Evolutionary conservation across 2,329 filamentous ascomycete species (phyloP).

Genomic region (Aspergillus carbonarius): DNA sequence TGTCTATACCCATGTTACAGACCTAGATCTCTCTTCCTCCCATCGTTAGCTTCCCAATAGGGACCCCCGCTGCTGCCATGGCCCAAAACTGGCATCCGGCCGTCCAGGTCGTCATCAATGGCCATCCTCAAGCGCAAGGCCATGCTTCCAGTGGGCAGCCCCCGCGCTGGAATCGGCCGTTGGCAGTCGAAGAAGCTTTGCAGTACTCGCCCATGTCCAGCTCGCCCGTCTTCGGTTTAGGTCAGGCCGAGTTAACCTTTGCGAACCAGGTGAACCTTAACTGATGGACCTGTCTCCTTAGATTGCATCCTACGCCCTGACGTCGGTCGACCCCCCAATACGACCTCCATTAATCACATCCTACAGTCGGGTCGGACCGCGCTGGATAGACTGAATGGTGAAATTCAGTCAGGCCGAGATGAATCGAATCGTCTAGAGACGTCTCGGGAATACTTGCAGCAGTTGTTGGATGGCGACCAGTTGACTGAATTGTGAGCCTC

Average conservation of each 20-base stretch:
- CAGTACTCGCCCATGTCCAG: constrained; percentile 53
- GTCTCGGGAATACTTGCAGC: constrained; percentile 71
- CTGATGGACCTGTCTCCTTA: constrained; percentile 24
- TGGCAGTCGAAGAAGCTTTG: constrained; percentile 49
- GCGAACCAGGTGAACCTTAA: constrained; percentile 18
- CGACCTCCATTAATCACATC: constrained; percentile 47
- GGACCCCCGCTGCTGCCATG: constrained; percentile 33
- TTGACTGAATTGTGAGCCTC: constrained; percentile 45
- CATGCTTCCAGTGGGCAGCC: constrained; percentile 27
- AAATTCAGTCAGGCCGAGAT: constrained; percentile 59
- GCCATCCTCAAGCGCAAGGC: constrained; percentile 28
- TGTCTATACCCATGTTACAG: constrained; percentile 25
- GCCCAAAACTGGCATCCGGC: constrained; percentile 40
- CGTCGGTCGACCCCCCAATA: constrained; percentile 42
- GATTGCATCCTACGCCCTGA: constrained; percentile 45
- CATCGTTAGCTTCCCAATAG: constrained; percentile 23
- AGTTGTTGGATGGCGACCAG: constrained; percentile 69
- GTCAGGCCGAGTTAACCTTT: constrained; percentile 27
- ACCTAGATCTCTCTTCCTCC: constrained; percentile 22
- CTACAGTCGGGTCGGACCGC: constrained; percentile 52
- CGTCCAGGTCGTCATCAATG: constrained; percentile 45
- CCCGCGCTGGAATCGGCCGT: constrained; percentile 33
- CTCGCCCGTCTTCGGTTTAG: constrained; percentile 47
- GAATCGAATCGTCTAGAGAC: constrained; percentile 66
- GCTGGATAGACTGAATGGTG: constrained; percentile 68